These are phyloP conservation scores for Lavandula angustifolia DNA, from an alignment of 257 asterid species.

Conservation along the genomic window DNA sequence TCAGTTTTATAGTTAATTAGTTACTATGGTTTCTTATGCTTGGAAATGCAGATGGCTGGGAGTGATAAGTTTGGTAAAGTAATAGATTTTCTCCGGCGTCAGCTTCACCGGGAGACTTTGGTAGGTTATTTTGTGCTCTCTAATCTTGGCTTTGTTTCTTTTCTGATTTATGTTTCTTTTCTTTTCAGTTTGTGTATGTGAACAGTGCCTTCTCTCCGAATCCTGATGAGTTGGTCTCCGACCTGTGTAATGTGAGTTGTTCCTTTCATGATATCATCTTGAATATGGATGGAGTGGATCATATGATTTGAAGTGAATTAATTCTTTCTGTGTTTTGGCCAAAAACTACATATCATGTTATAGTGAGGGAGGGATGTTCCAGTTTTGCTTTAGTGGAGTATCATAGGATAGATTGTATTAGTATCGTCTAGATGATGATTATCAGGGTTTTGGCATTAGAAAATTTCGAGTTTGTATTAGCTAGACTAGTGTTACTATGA, in stretches of 20 bases:
- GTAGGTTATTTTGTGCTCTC: constrained; percentile 37
- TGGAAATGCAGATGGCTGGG: constrained; percentile 68
- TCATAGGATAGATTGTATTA: background rate
- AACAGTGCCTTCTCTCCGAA: constrained; percentile 97
- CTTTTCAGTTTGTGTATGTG: constrained; percentile 86
- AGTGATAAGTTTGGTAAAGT: constrained; percentile 86
- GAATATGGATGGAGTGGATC: constrained; percentile 18
- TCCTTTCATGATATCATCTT: constrained; percentile 18
- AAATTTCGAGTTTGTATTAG: background rate
- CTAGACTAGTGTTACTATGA: background rate
- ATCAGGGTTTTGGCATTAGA: background rate
- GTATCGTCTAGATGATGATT: background rate
- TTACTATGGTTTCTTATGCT: background rate
- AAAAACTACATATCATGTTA: constrained; percentile 12
- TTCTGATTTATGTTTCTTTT: constrained; percentile 16
- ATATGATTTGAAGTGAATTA: background rate
- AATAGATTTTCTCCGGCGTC: constrained; percentile 91
- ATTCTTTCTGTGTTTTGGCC: background rate
- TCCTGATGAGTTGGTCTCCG: constrained; percentile 83
- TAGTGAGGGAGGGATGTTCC: constrained; percentile 14
- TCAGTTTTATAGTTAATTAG: background rate
- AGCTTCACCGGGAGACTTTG: constrained; percentile 91
- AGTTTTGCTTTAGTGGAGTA: background rate
- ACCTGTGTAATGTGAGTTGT: constrained; percentile 74
- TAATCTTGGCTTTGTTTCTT: background rate